Evolutionary conservation across 179 eudicot genomes (phyloP).

Genomic region (Sideroxylon spinosum): DNA sequence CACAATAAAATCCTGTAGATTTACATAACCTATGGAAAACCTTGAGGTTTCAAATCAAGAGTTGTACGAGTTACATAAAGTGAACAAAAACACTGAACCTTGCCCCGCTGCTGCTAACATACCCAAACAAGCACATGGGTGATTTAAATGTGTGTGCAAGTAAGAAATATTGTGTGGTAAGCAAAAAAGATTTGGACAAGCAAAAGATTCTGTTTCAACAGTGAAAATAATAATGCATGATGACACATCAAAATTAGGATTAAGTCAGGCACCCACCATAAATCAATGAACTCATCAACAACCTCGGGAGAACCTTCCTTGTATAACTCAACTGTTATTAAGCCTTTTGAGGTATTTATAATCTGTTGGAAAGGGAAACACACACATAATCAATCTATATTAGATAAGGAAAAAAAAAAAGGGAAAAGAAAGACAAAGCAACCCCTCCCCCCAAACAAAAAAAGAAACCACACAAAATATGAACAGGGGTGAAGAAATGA

Average conservation of each 20-base stretch:
- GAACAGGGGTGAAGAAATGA: no score
- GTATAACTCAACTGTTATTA: constrained; percentile 72
- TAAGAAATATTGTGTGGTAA: not conserved
- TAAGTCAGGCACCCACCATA: constrained; percentile 54
- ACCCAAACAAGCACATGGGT: not conserved
- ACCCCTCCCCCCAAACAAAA: no score
- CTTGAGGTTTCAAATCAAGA: no score
- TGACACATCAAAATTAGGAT: not conserved
- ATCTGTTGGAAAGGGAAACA: constrained; percentile 33
- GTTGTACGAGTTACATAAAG: not conserved
- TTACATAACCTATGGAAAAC: no score
- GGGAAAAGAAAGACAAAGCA: not conserved
- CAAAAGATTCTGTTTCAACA: not conserved
- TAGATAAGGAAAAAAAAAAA: not conserved
- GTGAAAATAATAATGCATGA: not conserved
- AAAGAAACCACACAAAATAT: no score
- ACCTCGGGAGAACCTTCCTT: constrained; percentile 82
- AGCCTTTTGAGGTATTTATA: constrained; percentile 77
- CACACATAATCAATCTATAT: not conserved
- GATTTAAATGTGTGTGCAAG: not conserved
- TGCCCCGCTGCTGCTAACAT: not conserved
- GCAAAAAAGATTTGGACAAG: not conserved
- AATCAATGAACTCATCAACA: constrained; percentile 75
- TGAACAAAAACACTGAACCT: not conserved
- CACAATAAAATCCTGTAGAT: no score